These are phyloP conservation scores for Rhodotorula sp. DNA, from an alignment of 1,284 basidiomycete genomes.

Conservation along the genomic window DNA sequence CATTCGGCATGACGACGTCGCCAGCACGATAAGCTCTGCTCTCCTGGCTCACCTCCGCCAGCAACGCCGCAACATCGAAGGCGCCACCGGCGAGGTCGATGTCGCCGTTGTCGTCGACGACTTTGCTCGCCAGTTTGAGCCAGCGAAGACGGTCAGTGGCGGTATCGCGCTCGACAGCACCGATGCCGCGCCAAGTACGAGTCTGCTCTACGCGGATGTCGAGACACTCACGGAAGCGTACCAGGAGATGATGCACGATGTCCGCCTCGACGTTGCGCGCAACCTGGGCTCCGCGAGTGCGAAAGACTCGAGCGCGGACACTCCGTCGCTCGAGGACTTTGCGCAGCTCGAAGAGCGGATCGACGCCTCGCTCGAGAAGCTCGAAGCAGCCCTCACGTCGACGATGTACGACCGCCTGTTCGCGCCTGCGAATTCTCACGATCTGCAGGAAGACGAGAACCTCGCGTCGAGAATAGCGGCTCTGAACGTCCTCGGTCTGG, in stretches of 20 bases:
- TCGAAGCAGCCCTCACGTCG: conserved; percentile 32
- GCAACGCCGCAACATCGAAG: neutral
- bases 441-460: conserved; percentile 80
- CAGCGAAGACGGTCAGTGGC: neutral
- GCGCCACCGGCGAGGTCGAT: conserved; percentile 10
- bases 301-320: too few relatives aligned
- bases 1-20: conserved; percentile 24
- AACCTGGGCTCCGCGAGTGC: conserved; percentile 14
- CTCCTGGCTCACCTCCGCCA: conserved; percentile 7
- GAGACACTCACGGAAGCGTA: conserved; percentile 18
- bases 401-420: conserved; percentile 54
- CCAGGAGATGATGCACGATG: conserved; percentile 27
- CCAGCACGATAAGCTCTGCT: conserved; percentile 5
- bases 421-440: conserved; percentile 67
- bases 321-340: conserved; percentile 22
- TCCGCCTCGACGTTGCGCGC: conserved; percentile 24
- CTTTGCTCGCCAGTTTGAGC: conserved; percentile 21
- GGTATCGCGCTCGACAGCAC: neutral
- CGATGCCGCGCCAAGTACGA: neutral
- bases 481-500: conserved; percentile 82
- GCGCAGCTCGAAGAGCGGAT: conserved; percentile 34
- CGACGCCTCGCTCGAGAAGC: conserved; percentile 35
- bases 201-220: neutral
- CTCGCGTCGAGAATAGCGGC: conserved; percentile 83
- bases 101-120: conserved; percentile 13